Evolutionary conservation across 768 basidiomycete species (phyloP).

Genomic region (Boletellus ananas): DNA sequence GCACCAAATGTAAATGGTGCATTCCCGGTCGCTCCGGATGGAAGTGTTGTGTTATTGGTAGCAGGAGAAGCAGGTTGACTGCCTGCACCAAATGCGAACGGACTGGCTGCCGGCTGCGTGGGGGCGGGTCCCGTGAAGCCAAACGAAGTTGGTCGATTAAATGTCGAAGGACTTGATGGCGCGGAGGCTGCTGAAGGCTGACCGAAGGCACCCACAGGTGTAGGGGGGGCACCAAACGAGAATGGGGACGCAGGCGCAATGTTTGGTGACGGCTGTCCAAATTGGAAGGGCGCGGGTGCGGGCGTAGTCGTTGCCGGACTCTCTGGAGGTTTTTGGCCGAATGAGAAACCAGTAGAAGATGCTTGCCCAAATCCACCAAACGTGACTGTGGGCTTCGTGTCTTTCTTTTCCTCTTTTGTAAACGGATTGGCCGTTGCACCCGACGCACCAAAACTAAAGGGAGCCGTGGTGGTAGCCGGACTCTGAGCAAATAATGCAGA

Average conservation of each 20-base stretch:
- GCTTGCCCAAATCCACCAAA: constrained; percentile 49
- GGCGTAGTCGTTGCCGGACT: constrained; percentile 38
- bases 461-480: constrained; percentile 29
- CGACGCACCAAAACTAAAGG: constrained; percentile 34
- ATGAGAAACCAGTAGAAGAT: constrained; percentile 41
- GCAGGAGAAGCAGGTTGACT: constrained; percentile 61
- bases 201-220: constrained; percentile 40
- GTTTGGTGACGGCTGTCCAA: constrained; percentile 38
- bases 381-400: constrained; percentile 38
- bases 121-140: constrained; percentile 42
- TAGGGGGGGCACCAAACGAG: constrained; percentile 40
- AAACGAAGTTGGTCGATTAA: constrained; percentile 45
- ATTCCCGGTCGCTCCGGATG: constrained; percentile 25
- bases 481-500: constrained; percentile 35
- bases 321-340: constrained; percentile 41
- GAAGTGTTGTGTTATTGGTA: constrained; percentile 33
- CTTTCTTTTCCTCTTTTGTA: constrained; percentile 44
- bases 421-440: constrained; percentile 43
- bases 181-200: constrained; percentile 42
- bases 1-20: constrained; percentile 38
- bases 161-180: constrained; percentile 57
- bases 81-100: constrained; percentile 49
- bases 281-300: constrained; percentile 45
- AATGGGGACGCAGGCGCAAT: constrained; percentile 41
- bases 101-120: constrained; percentile 29